Evolutionary conservation across 164 flowering plant genomes (phyloP).

Genomic region (Houttuynia cordata): DNA sequence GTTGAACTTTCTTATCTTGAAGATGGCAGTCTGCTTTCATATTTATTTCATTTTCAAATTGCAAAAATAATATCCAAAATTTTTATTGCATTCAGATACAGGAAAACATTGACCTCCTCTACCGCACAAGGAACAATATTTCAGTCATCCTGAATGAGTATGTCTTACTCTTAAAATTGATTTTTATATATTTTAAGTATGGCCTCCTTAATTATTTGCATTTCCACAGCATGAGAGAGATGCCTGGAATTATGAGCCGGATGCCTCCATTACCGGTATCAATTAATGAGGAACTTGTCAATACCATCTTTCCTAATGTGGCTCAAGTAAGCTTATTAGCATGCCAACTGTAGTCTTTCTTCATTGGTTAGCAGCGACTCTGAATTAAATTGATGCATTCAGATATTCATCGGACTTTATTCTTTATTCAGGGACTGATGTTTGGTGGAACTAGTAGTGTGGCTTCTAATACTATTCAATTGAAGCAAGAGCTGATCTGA

Average conservation of each 20-base stretch:
- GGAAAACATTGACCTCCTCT: conserved; percentile 73
- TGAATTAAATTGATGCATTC: neutral
- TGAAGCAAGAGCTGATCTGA: conserved; percentile 62
- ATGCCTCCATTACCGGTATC: conserved; percentile 84
- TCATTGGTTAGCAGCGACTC: neutral
- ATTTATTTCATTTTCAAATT: too few relatives aligned
- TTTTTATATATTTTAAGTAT: neutral
- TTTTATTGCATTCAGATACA: conserved; percentile 32
- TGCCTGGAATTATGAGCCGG: conserved; percentile 80
- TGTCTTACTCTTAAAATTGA: conserved; percentile 5
- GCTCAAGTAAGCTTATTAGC: conserved; percentile 43
- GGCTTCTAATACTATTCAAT: conserved; percentile 15
- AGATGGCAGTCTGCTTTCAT: neutral
- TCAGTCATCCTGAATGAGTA: conserved; percentile 58
- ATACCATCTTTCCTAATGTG: conserved; percentile 35
- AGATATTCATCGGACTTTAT: neutral
- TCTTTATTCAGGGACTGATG: conserved; percentile 7
- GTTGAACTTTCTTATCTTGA: conserved; percentile 2
- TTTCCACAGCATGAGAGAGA: conserved; percentile 58
- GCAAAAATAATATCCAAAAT: too few relatives aligned
- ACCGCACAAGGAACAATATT: conserved; percentile 54
- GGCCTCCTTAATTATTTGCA: neutral
- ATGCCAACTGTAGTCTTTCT: neutral
- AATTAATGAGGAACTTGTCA: conserved; percentile 65
- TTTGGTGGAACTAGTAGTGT: conserved; percentile 17